phyloP scores from a whole-genome alignment of 2,329 filamentous ascomycete species.

The Delphinella strobiligena region DNA sequence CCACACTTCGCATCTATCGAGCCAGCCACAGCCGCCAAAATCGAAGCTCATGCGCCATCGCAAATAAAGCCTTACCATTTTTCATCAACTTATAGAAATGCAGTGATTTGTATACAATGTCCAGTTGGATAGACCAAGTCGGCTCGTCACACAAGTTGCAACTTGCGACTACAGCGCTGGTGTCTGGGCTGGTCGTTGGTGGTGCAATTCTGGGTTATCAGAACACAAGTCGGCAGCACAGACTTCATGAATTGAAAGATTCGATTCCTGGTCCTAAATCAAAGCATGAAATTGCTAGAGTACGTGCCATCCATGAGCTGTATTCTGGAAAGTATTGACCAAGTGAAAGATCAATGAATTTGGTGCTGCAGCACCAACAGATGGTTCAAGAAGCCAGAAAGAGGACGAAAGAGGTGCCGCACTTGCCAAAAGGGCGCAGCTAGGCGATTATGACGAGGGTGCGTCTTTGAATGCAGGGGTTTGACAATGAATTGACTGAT shows the following conservation, averaged over 20 bases:
- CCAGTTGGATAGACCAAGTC: conserved; percentile 32
- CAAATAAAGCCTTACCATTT: too few relatives aligned
- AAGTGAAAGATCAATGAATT: conserved; percentile 47
- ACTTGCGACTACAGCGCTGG: conserved; percentile 57
- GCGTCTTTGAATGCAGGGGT: neutral
- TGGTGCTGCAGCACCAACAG: conserved; percentile 38
- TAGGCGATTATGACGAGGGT: conserved; percentile 55
- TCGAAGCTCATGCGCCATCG: too few relatives aligned
- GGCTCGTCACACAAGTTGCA: conserved; percentile 42
- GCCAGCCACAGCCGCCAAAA: too few relatives aligned
- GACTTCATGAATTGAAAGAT: conserved; percentile 45
- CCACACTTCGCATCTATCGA: too few relatives aligned
- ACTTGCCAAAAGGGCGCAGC: conserved; percentile 47
- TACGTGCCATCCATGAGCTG: conserved; percentile 19
- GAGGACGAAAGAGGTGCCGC: conserved; percentile 48
- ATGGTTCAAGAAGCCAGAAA: conserved; percentile 25
- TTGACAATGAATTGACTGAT: conserved; percentile 9
- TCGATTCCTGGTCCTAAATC: conserved; percentile 47
- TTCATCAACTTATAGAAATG: neutral
- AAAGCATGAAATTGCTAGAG: conserved; percentile 38
- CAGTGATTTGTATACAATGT: conserved; percentile 20
- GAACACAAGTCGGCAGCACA: conserved; percentile 41
- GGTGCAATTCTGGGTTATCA: conserved; percentile 47
- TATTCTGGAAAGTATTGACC: conserved; percentile 22
- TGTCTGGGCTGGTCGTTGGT: conserved; percentile 36